phyloP scores from a whole-genome alignment of 495 filamentous ascomycete species.

The Daldinia bambusicola region DNA sequence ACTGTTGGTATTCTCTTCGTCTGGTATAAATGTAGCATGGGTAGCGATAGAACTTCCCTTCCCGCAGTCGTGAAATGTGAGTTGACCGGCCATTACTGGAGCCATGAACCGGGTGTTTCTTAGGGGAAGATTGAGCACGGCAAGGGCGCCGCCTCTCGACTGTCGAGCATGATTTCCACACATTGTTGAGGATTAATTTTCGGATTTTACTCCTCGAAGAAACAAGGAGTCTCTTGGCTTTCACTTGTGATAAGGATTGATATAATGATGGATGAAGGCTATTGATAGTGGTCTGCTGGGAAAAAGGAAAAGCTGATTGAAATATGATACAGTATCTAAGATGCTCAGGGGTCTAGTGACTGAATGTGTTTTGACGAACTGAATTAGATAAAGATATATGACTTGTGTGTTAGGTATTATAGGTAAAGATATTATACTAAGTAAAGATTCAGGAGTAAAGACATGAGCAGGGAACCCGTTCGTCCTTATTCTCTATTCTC shows the following conservation, averaged over 20 bases:
- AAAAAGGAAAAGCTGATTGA: background rate
- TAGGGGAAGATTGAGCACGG: slow-evolving; percentile 40
- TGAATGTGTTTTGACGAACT: background rate
- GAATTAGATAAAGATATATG: background rate
- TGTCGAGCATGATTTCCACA: slow-evolving; percentile 37
- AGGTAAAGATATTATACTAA: background rate
- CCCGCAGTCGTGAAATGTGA: slow-evolving; percentile 44
- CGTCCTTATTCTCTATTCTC: background rate
- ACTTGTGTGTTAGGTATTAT: background rate
- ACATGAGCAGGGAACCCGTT: background rate
- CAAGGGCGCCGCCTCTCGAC: slow-evolving; percentile 46
- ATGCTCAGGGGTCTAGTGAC: background rate
- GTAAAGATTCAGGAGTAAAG: slow-evolving; percentile 9
- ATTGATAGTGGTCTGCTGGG: background rate
- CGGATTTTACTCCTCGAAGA: background rate
- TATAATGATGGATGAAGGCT: background rate
- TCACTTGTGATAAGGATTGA: background rate
- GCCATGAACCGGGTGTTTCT: slow-evolving; percentile 14
- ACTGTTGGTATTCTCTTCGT: slow-evolving; percentile 13
- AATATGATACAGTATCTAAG: background rate
- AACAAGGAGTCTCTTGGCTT: background rate
- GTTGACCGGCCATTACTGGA: slow-evolving; percentile 29
- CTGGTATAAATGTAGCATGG: slow-evolving; percentile 38
- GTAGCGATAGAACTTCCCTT: slow-evolving; percentile 38
- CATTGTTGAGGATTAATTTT: slow-evolving; percentile 21